Evolutionary conservation across 257 asterid genomes (phyloP), one percentile per base, ranked within the genome.

Genomic region (Solanum tacnaense): DNA sequence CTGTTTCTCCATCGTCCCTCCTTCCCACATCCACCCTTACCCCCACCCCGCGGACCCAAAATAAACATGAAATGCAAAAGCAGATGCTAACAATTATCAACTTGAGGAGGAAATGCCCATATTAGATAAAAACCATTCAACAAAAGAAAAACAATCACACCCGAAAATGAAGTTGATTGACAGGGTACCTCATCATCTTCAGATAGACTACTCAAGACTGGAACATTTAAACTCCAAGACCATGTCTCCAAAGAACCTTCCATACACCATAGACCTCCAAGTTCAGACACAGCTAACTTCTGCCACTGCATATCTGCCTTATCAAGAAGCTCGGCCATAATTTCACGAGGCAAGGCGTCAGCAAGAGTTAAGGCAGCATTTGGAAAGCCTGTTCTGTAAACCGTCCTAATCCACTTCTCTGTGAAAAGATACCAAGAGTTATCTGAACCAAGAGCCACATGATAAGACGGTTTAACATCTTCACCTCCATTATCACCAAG

Each of bases 201-300:
- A 67, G 98, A 95, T 89, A 97, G 98, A 92, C 98, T 97, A 91
- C 97, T 97, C 88, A 93, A 89, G 65, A 97, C 98, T 79, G 98
- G 99, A 89, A 97, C 99, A 73, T 97, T 97, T 91, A 97, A 91
- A 92, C 99, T 97, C 99, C 99, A 97, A 88, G 99, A 96, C 99
- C 99, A 97, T 20, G 99, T 97, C 92, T 97, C 99, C 10, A 96
- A 95, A 86, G 99, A 96, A 91, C 99, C 99, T 86, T 95, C 99
- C 98, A 91, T 95, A 94, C 94, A 87, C 99, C 98, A 96, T 39
- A 97, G 92, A 88, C 94, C 96, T 87, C 99, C 98, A 88, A 93
- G 90, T 86, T 93, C 99, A 88, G 99, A 97, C 89, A 93, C 98
- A 35, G 95, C 96, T 74, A 96, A 91, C 92, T 93, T 97, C 90